Conservation (phyloP, 345 rosid species). For the Hibiscus mutabilis region DNA sequence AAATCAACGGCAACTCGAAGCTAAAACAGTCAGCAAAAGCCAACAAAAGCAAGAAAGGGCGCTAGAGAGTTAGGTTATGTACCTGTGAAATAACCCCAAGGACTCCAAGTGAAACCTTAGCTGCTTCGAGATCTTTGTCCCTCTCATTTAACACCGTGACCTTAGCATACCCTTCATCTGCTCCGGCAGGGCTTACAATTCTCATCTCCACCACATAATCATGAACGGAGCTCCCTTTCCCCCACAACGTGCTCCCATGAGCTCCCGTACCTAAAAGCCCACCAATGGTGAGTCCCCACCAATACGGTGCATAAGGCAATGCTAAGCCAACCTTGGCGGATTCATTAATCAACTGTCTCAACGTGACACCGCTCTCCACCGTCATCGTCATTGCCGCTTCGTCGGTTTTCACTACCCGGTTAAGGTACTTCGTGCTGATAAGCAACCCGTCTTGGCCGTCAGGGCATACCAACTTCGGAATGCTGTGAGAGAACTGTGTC, state of each 20-base stretch:
- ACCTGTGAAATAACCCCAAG: conserved; percentile 86
- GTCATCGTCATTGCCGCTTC: conserved; percentile 34
- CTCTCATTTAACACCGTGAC: conserved; percentile 33
- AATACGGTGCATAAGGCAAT: conserved; percentile 69
- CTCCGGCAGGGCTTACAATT: conserved; percentile 49
- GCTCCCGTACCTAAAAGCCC: conserved; percentile 77
- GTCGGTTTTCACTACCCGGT: conserved; percentile 29
- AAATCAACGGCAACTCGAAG: too few relatives aligned
- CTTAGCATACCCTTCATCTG: conserved; percentile 39
- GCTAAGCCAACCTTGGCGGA: conserved; percentile 62
- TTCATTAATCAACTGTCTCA: conserved; percentile 49
- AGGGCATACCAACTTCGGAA: conserved; percentile 61
- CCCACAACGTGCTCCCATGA: conserved; percentile 80
- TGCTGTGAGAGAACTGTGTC: conserved; percentile 65
- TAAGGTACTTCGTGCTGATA: conserved; percentile 64
- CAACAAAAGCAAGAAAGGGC: too few relatives aligned
- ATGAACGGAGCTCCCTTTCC: conserved; percentile 72
- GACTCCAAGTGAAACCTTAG: conserved; percentile 73
- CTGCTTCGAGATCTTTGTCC: conserved; percentile 45
- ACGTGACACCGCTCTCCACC: conserved; percentile 62
- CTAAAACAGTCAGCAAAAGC: too few relatives aligned
- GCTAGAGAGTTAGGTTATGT: background rate
- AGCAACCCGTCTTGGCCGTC: conserved; percentile 57
- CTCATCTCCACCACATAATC: conserved; percentile 50
- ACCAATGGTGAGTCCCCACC: conserved; percentile 88